Evolutionary conservation across 2,329 filamentous ascomycete species (phyloP), one percentile per base, ranked within the genome.

Genomic region (Aureobasidium leucospermi): DNA sequence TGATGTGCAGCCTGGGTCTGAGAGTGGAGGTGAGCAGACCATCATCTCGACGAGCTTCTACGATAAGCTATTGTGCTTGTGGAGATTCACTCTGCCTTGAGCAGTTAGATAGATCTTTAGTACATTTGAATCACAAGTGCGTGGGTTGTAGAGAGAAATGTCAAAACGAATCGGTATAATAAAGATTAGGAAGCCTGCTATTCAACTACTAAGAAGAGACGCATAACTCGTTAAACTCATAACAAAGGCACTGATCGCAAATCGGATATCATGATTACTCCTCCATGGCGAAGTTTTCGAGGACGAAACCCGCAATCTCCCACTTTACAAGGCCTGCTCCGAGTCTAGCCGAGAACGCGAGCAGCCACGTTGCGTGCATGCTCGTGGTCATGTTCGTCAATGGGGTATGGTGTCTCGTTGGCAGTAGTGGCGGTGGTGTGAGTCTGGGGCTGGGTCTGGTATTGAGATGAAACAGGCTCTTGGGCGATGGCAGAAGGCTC

Each of bases 21-120:
- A 63, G 16, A 51, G 29, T 1, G 49, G 68, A 15, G 65, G 53
- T 10, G 31, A 63, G 49, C 69, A 67, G 60, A 74, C 76, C 19
- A 81, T 85, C 65, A 76, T 90, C 1, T 88, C 86, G 23, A 90
- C 86, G 0, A 91, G 88, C 69, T 92, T 91, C 65, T 91, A 91
- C 64, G 88, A 91, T 71, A 83, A 80, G 67, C 70, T 86, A 47
- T 67, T 91, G 34, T 90, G 86, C 70, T 66, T 89, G 1, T 92
- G 88, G 88, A 56, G 60, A 38, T 63, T 61, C 48, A 15, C 19
- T 10, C 9, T 57, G 32, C 7, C 32, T 29, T 47, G 41, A 58
- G 6, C 6, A 31, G 31, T 11, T 19, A 2, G 16, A 16, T n/a
- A 16, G 28, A 1, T 15, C 1, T n/a, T 2, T 3, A 4, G 7